Evolutionary conservation across 176 grass and related monocot species (phyloP), one percentile per base, ranked within the genome.

Genomic region (Poa pratensis): DNA sequence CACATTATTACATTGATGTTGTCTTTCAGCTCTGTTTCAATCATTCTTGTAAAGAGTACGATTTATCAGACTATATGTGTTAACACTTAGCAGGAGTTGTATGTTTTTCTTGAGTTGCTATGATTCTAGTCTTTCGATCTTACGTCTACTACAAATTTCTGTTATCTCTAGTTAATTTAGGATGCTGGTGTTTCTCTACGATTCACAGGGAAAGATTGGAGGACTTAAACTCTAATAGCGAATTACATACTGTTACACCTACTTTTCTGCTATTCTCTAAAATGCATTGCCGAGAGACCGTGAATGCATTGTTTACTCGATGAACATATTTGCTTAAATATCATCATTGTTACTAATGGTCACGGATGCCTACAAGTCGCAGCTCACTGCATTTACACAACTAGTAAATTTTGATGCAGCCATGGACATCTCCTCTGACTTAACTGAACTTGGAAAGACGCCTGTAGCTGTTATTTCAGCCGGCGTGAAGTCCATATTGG

Each of bases 401-500:
- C n/a, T n/a, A n/a, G 34, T 50, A 49, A 37, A 68, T 84, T 79
- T 75, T 39, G 3, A 76, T 97, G 81, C 93, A 98, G 93, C 93
- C 81, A 95, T 98, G 93, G 96, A 95, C 49, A 89, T 98, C 85
- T 98, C 93, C 28, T 98, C 89, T 69, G 93, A 98, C 82, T 90
- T 98, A 64, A 98, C 93, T 53, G 96, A 95, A 91, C 89, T 95
- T 72, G 96, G 96, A 83, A 98, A 92, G 78, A 95, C 91, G 67
- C 93, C 93, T 70, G 86, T 95, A 23, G 75, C 93, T 49, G 91
- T 98, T 78, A 92, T 98, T 75, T 95, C 96, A 79, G 93, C 93
- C 10, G 96, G 96, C 34, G 91, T 95, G 16, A 98, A 98, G 81
- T 98, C 96, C 32, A 98, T 98, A 90, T 94, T 98, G 86, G 96